These are phyloP conservation scores for Anacardium occidentale DNA, from an alignment of 345 rosid genomes.

Conservation along the genomic window DNA sequence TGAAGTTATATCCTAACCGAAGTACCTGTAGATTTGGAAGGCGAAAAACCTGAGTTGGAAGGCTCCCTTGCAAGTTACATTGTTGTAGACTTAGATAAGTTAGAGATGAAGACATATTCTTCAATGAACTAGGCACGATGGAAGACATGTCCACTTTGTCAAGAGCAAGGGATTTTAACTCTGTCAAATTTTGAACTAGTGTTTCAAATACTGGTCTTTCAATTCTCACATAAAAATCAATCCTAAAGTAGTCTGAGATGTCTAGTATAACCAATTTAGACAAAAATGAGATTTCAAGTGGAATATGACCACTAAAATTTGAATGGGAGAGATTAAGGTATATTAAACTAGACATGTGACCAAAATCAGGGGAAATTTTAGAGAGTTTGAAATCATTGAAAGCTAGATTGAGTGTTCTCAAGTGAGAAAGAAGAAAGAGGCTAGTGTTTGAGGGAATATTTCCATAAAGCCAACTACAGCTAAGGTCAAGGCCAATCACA, in stretches of 20 bases:
- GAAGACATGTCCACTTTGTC: neutral
- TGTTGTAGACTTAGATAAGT: neutral
- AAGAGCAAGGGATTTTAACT: neutral
- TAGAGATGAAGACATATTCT: slow-evolving; percentile 3
- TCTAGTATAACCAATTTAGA: slow-evolving; percentile 6
- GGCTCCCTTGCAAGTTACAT: neutral
- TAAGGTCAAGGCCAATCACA: slow-evolving; percentile 31
- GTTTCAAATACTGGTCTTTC: neutral
- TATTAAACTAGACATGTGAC: neutral
- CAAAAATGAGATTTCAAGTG: slow-evolving; percentile 16
- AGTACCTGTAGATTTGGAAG: neutral
- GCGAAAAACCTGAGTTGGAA: neutral
- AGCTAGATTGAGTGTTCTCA: slow-evolving; percentile 10
- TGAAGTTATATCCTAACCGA: neutral
- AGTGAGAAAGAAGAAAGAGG: slow-evolving; percentile 18
- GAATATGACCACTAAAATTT: slow-evolving; percentile 3
- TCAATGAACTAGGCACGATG: neutral
- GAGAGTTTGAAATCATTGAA: slow-evolving; percentile 14
- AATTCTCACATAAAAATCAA: neutral
- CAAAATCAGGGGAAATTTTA: slow-evolving; percentile 10
- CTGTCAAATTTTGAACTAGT: neutral
- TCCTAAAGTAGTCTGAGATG: neutral
- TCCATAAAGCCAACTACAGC: slow-evolving; percentile 10
- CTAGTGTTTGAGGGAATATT: neutral
- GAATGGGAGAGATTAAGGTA: slow-evolving; percentile 22